Base-by-base conservation (phyloP, 78 protist genomes). In the slime mould (Dictyostelium discoideum) region DNA sequence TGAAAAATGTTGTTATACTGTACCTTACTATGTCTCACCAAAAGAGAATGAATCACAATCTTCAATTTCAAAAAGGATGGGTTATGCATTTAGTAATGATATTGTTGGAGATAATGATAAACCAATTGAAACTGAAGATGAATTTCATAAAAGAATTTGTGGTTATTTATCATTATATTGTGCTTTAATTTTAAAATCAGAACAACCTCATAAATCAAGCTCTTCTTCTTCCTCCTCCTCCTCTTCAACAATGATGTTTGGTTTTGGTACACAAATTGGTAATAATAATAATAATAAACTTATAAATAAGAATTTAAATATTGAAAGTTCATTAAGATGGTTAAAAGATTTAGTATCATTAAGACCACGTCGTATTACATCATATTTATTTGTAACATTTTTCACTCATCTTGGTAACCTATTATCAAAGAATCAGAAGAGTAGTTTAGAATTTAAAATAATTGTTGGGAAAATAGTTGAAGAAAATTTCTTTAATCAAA, bases 161-260 rank as follows among this genome's bases (percentile, higher is more conserved):
- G 87, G 87, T 39, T 84, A 84, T 26, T 2, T 84, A 0, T 77
- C 87, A 77, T 26, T 84, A 10, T 84, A 32, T 37, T 29, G 37
- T 16, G 63, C 87, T 32, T 44, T 85, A 29, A 22, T 85, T 18
- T 57, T 42, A 42, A 37, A 78, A 37, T 42, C 50, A 5, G 84
- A 73, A 73, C 42, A 73, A 73, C 40, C 79, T 7, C 26, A 67
- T 24, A 67, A 67, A n/a, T 13, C 65, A 50, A 10, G 16, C 9
- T 50, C 60, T 2, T 50, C 77, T 18, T 16, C 74, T 9, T 5
- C 50, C 2, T 5, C 50, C 14, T 3, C 57, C 11, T 16, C 50
- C 14, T 3, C 57, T 10, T 16, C 22, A 5, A 18, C 84, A 42
- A 78, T 29, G 2, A 29, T 73, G 16, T 73, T 73, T 73, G 79